Conservation (phyloP, 139 green algal genomes). For the Chlorella sp. region DNA sequence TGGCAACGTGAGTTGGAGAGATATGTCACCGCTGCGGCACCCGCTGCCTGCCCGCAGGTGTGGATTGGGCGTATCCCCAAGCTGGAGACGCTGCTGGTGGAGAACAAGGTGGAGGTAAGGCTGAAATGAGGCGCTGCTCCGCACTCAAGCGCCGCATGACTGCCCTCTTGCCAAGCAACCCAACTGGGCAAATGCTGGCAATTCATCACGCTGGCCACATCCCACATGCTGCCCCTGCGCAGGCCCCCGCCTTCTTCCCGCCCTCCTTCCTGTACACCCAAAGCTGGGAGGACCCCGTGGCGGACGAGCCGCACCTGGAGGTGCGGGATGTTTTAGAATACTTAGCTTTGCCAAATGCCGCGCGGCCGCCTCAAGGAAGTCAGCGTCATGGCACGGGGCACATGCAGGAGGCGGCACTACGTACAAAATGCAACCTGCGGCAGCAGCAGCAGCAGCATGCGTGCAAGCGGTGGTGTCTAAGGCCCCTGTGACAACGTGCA, state of each 20-base stretch:
- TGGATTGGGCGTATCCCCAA: slow-evolving; percentile 83
- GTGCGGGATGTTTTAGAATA: background rate
- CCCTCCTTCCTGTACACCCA: slow-evolving; percentile 99
- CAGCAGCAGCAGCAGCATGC: background rate
- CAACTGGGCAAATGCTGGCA: background rate
- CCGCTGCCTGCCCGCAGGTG: slow-evolving; percentile 21
- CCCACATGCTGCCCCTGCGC: slow-evolving; percentile 44
- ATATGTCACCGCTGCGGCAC: too few relatives aligned
- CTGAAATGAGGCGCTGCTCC: too few relatives aligned
- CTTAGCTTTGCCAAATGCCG: background rate
- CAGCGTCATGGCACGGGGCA: too few relatives aligned
- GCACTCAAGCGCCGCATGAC: too few relatives aligned
- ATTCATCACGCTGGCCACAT: background rate
- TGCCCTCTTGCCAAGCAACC: too few relatives aligned
- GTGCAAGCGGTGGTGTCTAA: too few relatives aligned
- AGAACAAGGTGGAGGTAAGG: slow-evolving; percentile 45
- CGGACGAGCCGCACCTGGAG: slow-evolving; percentile 36
- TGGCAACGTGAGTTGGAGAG: too few relatives aligned
- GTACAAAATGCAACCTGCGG: too few relatives aligned
- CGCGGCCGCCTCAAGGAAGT: too few relatives aligned
- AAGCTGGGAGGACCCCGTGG: slow-evolving; percentile 95
- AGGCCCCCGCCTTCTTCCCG: slow-evolving; percentile 90
- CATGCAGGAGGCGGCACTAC: too few relatives aligned
- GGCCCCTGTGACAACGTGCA: too few relatives aligned
- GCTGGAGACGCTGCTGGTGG: slow-evolving; percentile 54